A percentile compares a stretch with the other conserved stretches of the same genome.
Conservation (phyloP, 139 green algal genomes). For the Chlamydomonas sp. region DNA sequence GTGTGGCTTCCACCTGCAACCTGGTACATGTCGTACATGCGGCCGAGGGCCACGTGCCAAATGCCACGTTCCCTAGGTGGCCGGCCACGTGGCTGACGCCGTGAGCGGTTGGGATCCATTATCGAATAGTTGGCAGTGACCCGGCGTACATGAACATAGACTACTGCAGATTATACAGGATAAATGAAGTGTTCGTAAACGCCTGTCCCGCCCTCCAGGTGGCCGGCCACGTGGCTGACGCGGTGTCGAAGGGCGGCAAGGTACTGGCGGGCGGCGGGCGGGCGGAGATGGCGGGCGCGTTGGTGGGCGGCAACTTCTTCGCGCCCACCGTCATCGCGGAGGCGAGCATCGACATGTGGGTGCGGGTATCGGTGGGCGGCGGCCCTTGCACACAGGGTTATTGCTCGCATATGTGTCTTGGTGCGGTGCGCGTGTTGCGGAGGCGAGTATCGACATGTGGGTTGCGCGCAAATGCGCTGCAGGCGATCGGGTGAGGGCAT, state of each 20-base stretch:
- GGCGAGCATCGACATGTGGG: slow-evolving; percentile 82
- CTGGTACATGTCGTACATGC: too few species aligned
- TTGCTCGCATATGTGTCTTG: background rate
- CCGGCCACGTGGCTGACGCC: too few species aligned
- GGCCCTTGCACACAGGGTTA: background rate
- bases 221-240: slow-evolving; percentile 83
- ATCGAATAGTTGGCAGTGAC: too few species aligned
- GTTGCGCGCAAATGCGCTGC: too few species aligned
- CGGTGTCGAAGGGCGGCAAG: slow-evolving; percentile 82
- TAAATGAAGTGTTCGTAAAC: background rate
- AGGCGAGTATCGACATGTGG: too few species aligned
- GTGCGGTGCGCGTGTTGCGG: too few species aligned
- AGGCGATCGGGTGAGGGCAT: too few species aligned
- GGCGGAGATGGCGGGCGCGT: slow-evolving; percentile 46
- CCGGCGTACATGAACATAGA: too few species aligned
- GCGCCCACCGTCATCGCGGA: slow-evolving; percentile 85
- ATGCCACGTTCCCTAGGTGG: too few species aligned
- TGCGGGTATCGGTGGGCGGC: background rate
- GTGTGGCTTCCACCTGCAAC: too few species aligned
- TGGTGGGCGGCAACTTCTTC: slow-evolving; percentile 82
- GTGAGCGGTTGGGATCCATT: too few species aligned
- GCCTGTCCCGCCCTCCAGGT: slow-evolving; percentile 34
- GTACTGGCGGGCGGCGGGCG: slow-evolving; percentile 73
- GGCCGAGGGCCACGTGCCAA: too few species aligned
- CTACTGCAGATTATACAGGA: background rate